A percentile compares a stretch with the other conserved stretches of the same genome.
Conservation (phyloP, 805 yeast genomes). For the Grigorovia humatica region DNA sequence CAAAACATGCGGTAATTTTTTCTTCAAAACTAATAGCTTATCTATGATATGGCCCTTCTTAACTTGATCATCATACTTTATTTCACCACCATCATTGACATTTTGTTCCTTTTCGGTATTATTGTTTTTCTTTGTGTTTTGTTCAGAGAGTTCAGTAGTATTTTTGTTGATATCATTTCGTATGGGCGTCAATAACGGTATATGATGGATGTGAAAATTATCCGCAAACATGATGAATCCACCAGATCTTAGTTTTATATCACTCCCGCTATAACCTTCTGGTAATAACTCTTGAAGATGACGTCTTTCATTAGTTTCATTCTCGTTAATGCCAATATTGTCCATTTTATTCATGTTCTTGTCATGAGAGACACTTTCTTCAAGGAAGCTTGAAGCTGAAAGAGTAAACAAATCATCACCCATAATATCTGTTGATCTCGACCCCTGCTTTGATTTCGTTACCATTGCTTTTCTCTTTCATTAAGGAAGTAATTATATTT, state of each 20-base stretch:
- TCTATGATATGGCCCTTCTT: neutral
- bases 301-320: neutral
- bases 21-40: neutral
- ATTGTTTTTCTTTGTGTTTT: neutral
- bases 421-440: no score
- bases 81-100: neutral
- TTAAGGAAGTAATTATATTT: no score
- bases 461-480: no score
- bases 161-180: neutral
- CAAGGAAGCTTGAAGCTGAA: no score
- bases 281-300: neutral
- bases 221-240: neutral
- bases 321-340: no score
- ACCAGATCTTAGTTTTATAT: neutral
- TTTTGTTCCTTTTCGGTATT: neutral
- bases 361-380: neutral
- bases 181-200: neutral
- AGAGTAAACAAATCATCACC: no score
- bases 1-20: neutral
- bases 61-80: neutral
- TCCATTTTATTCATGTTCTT: neutral
- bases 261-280: neutral
- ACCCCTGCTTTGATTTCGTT: no score
- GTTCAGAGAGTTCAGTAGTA: neutral
- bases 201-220: neutral